Evolutionary conservation across 176 grass and related monocot genomes (phyloP), one percentile per base, ranked within the genome.

Genomic region (Eremochloa ophiuroides): DNA sequence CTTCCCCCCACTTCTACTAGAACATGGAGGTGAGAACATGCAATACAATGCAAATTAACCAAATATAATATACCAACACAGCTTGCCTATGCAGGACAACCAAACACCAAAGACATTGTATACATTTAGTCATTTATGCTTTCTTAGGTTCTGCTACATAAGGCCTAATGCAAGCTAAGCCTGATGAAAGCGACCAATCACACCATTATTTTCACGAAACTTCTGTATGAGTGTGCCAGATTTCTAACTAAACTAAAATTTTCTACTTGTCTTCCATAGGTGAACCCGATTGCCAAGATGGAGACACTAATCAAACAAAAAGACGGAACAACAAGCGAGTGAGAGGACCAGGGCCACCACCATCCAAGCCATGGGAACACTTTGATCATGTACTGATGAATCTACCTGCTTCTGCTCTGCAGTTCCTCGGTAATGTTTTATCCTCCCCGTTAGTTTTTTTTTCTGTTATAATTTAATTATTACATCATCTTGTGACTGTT

Each of bases 321-420:
- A 87, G 76, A 80, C 86, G 73, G 78, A 91, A 82, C 74, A 91
- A 86, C 63, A 98, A 95, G 76, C 91, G 91, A 86, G 86, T 89
- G 68, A 93, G 83, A 84, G 69, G 86, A 50, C 79, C 81, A 66
- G 81, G 71, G 43, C 50, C 91, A 71, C 77, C 80, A 23, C 37
- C 62, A 66, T 43, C 63, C 29, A 99, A 79, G 63, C 81, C 96
- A 42, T 95, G 84, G 81, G 93, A 93, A 40, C 93, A 95, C 80
- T 41, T 93, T 78, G 88, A 95, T 78, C 96, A 99, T 88, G 88
- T 95, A 44, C 23, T 99, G 53, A 99, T 99, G 96, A 99, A 99
- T 79, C 85, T 99, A 75, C 96, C 93, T 86, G 96, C 96, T 91
- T 95, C 91, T 10, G 88, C 96, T 29, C 85, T 93, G 79, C 84